Evolutionary conservation across 2,329 filamentous ascomycete genomes (phyloP).

Genomic region (Emmonsiellopsis sp.): DNA sequence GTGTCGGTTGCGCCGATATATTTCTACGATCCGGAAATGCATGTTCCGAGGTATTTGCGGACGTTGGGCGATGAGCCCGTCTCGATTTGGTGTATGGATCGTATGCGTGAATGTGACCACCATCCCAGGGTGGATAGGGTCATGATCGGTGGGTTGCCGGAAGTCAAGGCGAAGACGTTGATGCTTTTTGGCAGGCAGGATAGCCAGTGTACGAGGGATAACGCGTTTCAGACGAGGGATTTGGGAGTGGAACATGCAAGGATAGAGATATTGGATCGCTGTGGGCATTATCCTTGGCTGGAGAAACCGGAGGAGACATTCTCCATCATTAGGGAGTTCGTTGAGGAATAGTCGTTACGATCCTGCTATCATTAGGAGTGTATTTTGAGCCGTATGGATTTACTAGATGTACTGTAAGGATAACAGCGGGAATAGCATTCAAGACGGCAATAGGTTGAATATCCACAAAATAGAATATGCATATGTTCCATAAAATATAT

Average conservation of each 20-base stretch:
- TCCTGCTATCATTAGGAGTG: no score
- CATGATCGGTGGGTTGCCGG: slow-evolving; percentile 14
- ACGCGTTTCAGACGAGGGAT: slow-evolving; percentile 12
- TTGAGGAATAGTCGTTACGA: slow-evolving; percentile 4
- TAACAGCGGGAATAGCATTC: no score
- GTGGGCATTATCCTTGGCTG: slow-evolving; percentile 23
- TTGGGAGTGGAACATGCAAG: slow-evolving; percentile 9
- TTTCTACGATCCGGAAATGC: slow-evolving; percentile 15
- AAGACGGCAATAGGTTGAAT: no score
- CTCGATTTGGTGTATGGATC: slow-evolving; percentile 11
- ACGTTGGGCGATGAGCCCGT: slow-evolving; percentile 10
- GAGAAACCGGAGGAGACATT: slow-evolving; percentile 14
- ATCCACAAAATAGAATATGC: not conserved
- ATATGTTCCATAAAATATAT: slow-evolving; percentile 9
- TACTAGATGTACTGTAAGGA: no score
- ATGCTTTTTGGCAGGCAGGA: slow-evolving; percentile 20
- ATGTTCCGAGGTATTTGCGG: slow-evolving; percentile 9
- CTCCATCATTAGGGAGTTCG: slow-evolving; percentile 6
- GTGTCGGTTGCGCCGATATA: slow-evolving; percentile 16
- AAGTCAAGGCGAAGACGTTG: slow-evolving; percentile 18
- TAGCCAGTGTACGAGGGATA: slow-evolving; percentile 14
- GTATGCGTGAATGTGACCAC: slow-evolving; percentile 9
- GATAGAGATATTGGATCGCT: slow-evolving; percentile 13
- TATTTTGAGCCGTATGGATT: no score
- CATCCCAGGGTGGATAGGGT: slow-evolving; percentile 9